Evolutionary conservation across 1,139 yeast genomes (phyloP).

Genomic region (Diutina mesorugosa): DNA sequence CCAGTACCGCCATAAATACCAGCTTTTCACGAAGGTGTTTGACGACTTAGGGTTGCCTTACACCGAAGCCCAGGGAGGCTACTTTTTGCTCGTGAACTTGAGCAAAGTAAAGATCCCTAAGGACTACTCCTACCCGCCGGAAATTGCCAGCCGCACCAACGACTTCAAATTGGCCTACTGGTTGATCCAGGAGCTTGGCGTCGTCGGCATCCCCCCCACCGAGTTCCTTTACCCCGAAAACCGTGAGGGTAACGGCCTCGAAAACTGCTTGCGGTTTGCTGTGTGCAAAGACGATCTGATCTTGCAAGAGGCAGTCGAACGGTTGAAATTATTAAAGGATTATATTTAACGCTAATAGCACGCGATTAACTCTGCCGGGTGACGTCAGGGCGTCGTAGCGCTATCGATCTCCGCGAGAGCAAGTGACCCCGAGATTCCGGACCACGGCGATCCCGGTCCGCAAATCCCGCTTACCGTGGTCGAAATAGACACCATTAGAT

Average conservation of each 20-base stretch:
- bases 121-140: constrained; percentile 60
- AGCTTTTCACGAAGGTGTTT: constrained; percentile 60
- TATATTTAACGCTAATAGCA: constrained; percentile 16
- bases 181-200: constrained; percentile 86
- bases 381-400: background rate
- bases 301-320: constrained; percentile 67
- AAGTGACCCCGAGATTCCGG: background rate
- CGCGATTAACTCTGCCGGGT: background rate
- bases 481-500: too few species aligned
- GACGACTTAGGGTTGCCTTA: constrained; percentile 83
- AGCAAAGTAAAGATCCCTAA: constrained; percentile 67
- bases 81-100: constrained; percentile 80
- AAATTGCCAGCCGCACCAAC: constrained; percentile 52
- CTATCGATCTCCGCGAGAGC: background rate
- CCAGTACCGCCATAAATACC: constrained; percentile 57
- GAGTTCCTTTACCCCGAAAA: constrained; percentile 58
- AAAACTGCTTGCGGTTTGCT: constrained; percentile 82
- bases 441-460: background rate
- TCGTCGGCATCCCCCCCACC: constrained; percentile 92
- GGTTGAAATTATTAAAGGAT: constrained; percentile 57
- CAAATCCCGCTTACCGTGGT: background rate
- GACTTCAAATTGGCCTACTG: constrained; percentile 88
- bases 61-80: constrained; percentile 86
- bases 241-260: constrained; percentile 64
- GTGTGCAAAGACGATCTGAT: constrained; percentile 85